Base-by-base conservation (phyloP, 306 rosid genomes). In the Lathyrus aphaca region DNA sequence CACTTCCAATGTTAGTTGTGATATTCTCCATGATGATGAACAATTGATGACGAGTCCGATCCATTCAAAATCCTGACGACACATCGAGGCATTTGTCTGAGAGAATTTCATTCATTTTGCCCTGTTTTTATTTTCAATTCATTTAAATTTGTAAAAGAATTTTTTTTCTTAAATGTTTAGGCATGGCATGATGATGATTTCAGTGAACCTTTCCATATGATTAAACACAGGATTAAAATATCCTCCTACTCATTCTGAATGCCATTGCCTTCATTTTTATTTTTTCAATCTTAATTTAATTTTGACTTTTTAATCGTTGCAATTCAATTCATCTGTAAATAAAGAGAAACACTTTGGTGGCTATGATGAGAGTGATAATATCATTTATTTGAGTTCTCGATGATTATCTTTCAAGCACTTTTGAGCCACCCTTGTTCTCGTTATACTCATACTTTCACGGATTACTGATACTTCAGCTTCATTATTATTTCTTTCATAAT, bases 191-290 rank as follows among this genome's bases (percentile, higher is more conserved):
- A 11, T 84, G 91, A 87, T 62, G 91, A 89, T 67, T 6, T 0
- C 9, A 62, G 16, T 0, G 2, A 58, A 53, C 44, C 17, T 64
- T 72, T 9, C 79, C 64, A 9, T 59, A 72, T 84, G 95, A 84
- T 71, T 0, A 15, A 55, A 78, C 60, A 59, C 45, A 2, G 79
- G 89, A 86, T 77, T 82, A 87, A 69, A 53, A 18, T 71, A 71
- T 7, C 91, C 96, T 87, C 91, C 91, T 87, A 90, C 95, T 90
- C 96, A 87, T 90, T 14, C 95, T 90, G 95, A 90, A 86, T 86
- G 94, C 84, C 83, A 23, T 11, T 54, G 32, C 6, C 27, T 17
- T 3, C 0, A 49, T 21, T 21, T 19, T 53, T 53, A 21, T 5
- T 21, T 21, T 3, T 10, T 19, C 14, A 19, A 10, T 13, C 1